Base-by-base conservation (phyloP, 2,329 filamentous ascomycete species). In the Apiospora arundinis region DNA sequence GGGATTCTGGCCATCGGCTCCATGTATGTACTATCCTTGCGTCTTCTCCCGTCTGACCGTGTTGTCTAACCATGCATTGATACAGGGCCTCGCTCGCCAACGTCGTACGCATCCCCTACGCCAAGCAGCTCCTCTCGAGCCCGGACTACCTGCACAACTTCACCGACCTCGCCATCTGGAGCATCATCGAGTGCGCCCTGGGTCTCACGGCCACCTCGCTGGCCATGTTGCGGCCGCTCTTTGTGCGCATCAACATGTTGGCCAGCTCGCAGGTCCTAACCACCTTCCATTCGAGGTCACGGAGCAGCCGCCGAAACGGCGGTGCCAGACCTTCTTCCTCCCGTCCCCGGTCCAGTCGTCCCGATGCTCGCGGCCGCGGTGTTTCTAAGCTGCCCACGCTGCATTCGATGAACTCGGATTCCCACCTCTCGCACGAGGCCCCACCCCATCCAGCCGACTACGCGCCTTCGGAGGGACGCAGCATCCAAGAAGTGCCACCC, bases 81-180 rank as follows among this genome's bases (percentile, higher is more conserved):
- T 4, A 21, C 44, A 72, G 71, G 60, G 71, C 71, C 14, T 72
- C 71, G n/a, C 40, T 72, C 16, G 71, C 71, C n/a, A 70, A 68
- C 8, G 69, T 72, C 32, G 69, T 70, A 16, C 71, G 71, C 21
- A 70, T 72, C 40, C 71, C 71, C 11, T 72, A 72, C 32, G 71
- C 71, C 2, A 66, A 68, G 12, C 65, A 68, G 4, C 67, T 72
- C 25, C 69, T 72, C 28, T 56, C 69, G 14, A 69, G 28, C 66
- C 48, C 63, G 9, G 71, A 72, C 32, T 72, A 72, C 40, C 69
- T 72, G n/a, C 66, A 72, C 56, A 67, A 69, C 21, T 70, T 69
- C 56, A 70, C 71, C 14, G 69, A 72, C 46, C 69, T 72, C 4
- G 65, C 46, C 21, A 72, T 72, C 45, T 72, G 71, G 71, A 72